Percentiles rank a stretch among this genome's conserved stretches.
phyloP scores from a whole-genome alignment of 129 eudicot species.

The Gnaphalium uliginosum region DNA sequence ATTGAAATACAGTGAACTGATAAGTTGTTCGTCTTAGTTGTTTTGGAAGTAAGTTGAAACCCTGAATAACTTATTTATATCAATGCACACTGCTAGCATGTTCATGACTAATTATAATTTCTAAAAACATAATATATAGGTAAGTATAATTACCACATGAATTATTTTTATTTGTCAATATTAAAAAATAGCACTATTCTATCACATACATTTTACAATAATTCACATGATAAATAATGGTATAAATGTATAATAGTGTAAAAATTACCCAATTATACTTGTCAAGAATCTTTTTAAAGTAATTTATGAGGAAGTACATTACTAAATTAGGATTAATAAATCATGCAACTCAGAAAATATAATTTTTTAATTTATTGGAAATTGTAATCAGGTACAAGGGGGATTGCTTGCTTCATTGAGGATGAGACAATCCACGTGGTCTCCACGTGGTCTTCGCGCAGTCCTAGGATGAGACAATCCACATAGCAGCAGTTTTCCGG shows the following conservation, averaged over 20 bases:
- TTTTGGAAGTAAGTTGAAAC: no score
- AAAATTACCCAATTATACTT: background rate
- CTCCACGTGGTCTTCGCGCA: slow-evolving; percentile 34
- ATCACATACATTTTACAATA: background rate
- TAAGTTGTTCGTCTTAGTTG: no score
- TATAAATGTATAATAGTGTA: no score
- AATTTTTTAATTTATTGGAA: background rate
- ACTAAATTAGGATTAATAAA: background rate
- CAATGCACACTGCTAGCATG: no score
- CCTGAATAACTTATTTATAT: no score
- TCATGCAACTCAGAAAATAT: background rate
- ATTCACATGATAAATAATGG: background rate
- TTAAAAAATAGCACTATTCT: background rate
- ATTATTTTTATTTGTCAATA: no score
- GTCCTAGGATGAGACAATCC: slow-evolving; percentile 29
- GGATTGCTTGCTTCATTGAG: slow-evolving; percentile 24
- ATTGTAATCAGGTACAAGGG: slow-evolving; percentile 26
- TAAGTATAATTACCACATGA: background rate
- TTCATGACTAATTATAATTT: no score
- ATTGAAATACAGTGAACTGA: no score
- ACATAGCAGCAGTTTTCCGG: slow-evolving; percentile 6
- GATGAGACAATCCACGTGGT: slow-evolving; percentile 38
- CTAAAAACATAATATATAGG: no score
- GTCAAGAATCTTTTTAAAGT: background rate
- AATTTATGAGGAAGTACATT: background rate